Conservation (phyloP, 768 basidiomycete genomes). For the Favolaschia claudopus region DNA sequence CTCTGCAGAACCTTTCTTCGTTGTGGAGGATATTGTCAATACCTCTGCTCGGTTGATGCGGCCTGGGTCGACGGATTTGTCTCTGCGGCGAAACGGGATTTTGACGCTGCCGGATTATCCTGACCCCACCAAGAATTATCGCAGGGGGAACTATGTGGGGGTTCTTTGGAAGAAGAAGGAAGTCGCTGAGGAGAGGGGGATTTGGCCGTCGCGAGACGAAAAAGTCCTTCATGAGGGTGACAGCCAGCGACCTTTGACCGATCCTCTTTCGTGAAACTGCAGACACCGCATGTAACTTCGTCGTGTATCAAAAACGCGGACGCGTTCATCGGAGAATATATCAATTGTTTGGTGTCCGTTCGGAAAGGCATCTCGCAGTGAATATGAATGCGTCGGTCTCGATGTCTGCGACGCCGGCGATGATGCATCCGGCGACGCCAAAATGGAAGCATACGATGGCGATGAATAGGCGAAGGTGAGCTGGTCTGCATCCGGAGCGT, state of each 20-base stretch:
- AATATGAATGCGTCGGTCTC: too few species aligned
- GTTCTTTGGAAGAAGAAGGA: slow-evolving; percentile 21
- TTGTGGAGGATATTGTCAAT: slow-evolving; percentile 4
- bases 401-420: too few species aligned
- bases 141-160: neutral
- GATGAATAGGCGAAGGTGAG: too few species aligned
- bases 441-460: too few species aligned
- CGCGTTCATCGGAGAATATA: too few species aligned
- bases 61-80: neutral
- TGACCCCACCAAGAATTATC: neutral
- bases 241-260: neutral
- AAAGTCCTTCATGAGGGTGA: neutral
- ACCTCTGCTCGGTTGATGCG: slow-evolving; percentile 11
- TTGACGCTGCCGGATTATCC: neutral
- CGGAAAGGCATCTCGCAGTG: too few species aligned
- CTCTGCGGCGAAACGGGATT: neutral
- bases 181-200: slow-evolving; percentile 11
- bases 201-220: neutral
- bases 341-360: too few species aligned
- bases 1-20: neutral
- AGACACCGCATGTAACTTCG: too few species aligned
- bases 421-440: too few species aligned
- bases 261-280: too few species aligned
- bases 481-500: too few species aligned
- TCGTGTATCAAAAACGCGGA: too few species aligned